Conservation (phyloP, 2,329 filamentous ascomycete genomes). For the Salinomyces thailandicus region DNA sequence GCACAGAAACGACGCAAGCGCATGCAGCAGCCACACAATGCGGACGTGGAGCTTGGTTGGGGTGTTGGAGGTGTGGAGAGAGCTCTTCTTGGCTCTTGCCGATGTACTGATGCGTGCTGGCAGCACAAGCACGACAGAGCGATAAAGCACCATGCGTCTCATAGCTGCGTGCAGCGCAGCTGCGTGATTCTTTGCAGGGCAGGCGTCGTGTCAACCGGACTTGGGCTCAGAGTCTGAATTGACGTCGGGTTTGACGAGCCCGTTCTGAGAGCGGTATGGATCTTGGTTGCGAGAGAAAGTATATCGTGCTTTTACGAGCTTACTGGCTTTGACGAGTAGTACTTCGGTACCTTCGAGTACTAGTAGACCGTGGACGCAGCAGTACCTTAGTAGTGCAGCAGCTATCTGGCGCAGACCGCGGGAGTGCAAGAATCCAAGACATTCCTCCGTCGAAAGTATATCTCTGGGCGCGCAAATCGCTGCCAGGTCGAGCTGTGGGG, state of each 20-base stretch:
- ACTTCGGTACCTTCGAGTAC: not conserved
- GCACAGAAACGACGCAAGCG: no score
- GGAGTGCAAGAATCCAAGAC: not conserved
- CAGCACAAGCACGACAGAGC: not conserved
- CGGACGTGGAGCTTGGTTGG: not conserved
- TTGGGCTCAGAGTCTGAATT: not conserved
- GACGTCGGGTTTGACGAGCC: no score
- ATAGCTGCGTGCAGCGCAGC: not conserved
- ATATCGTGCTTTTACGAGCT: not conserved
- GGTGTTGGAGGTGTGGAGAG: not conserved
- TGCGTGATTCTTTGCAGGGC: not conserved
- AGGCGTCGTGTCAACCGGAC: not conserved
- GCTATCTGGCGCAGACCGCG: no score
- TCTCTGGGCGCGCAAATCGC: not conserved
- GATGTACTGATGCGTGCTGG: conserved; percentile 1
- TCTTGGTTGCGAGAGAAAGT: not conserved
- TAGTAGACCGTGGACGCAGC: not conserved
- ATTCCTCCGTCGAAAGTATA: not conserved
- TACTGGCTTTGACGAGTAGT: not conserved
- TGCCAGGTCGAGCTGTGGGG: not conserved
- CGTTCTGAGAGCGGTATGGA: not conserved
- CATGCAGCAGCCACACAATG: no score
- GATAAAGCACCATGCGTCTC: not conserved
- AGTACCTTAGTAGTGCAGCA: no score
- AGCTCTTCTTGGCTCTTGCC: not conserved